phyloP scores from a whole-genome alignment of 2,329 filamentous ascomycete species.

The Atkinsonella hypoxylon region DNA sequence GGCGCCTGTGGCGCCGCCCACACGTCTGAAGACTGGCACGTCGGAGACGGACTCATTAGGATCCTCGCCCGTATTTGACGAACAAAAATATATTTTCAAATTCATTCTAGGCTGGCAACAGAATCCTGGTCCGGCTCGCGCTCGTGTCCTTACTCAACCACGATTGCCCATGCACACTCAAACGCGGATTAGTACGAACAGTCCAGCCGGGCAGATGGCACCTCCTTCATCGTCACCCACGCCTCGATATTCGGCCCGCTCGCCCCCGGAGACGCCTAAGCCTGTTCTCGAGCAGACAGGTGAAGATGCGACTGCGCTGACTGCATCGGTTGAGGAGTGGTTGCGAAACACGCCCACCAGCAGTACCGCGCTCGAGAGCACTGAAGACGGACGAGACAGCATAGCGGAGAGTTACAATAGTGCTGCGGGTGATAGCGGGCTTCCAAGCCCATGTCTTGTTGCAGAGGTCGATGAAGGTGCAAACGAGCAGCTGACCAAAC shows the following conservation, averaged over 20 bases:
- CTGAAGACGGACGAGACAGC: not conserved
- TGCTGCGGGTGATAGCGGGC: constrained; percentile 1
- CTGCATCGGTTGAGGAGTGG: constrained; percentile 19
- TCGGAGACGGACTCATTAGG: constrained; percentile 42
- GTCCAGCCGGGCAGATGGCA: constrained; percentile 9
- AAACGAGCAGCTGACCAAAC: constrained; percentile 24
- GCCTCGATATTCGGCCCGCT: not conserved
- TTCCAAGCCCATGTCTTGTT: not conserved
- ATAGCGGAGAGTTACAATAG: constrained; percentile 1
- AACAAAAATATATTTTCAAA: constrained; percentile 55
- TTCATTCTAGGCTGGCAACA: constrained; percentile 59
- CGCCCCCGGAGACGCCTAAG: not conserved
- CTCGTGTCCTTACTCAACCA: constrained; percentile 54
- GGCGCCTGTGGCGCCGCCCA: not conserved
- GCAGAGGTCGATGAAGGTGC: constrained; percentile 8
- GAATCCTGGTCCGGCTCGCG: constrained; percentile 40
- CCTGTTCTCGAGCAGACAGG: not conserved
- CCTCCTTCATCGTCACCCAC: constrained; percentile 20
- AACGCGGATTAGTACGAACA: constrained; percentile 37
- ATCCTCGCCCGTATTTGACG: constrained; percentile 41
- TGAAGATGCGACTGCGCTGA: constrained; percentile 11
- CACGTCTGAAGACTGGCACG: constrained; percentile 21
- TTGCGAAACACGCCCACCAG: constrained; percentile 11
- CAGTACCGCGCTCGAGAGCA: not conserved
- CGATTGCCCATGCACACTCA: constrained; percentile 62